Percentiles rank a stretch among this genome's conserved stretches.
Conservation (phyloP, 108 stramenopile species). For the Parietichytrium sp. region DNA sequence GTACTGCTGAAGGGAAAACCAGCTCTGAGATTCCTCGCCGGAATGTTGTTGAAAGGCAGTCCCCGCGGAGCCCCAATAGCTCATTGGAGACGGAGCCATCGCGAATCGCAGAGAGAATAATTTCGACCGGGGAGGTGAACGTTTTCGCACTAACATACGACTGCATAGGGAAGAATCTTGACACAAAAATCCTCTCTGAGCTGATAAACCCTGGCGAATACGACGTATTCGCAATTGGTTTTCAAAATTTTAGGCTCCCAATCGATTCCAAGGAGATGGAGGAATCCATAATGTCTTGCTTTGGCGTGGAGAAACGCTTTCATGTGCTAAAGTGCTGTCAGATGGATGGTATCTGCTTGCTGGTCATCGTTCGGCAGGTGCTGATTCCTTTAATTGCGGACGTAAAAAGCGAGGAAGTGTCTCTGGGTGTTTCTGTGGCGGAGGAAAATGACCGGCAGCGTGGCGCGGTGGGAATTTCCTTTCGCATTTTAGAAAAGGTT, state of each 20-base stretch:
- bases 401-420: not conserved
- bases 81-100: too few species aligned
- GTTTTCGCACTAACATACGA: too few species aligned
- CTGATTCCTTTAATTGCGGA: not conserved
- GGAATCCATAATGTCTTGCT: not conserved
- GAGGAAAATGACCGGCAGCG: not conserved
- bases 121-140: too few species aligned
- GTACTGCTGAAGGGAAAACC: too few species aligned
- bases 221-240: not conserved
- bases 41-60: too few species aligned
- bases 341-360: not conserved
- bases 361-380: not conserved
- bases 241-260: too few species aligned
- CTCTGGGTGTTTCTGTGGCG: not conserved
- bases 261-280: not conserved
- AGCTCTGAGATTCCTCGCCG: too few species aligned
- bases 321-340: not conserved
- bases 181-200: not conserved
- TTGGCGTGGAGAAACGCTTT: not conserved
- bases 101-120: too few species aligned
- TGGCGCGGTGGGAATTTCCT: not conserved
- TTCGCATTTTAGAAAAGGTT: not conserved
- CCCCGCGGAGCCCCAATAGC: too few species aligned
- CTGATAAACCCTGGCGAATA: not conserved
- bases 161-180: too few species aligned